phyloP scores from a whole-genome alignment of 495 filamentous ascomycete genomes.

The Trichoderma virens region DNA sequence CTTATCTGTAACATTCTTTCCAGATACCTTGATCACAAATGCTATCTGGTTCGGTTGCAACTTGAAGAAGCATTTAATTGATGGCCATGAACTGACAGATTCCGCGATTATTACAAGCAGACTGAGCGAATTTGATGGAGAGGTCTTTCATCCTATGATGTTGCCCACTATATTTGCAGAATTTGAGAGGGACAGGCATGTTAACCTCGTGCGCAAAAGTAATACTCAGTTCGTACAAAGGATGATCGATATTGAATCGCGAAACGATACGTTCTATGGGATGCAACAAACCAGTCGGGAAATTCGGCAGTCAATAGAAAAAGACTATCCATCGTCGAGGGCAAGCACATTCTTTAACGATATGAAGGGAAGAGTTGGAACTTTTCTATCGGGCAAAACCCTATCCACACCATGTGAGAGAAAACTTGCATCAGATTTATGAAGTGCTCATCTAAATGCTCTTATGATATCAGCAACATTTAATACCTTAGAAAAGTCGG shows the following conservation, averaged over 20 bases:
- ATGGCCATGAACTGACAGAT: background rate
- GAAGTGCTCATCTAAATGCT: background rate
- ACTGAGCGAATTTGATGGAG: background rate
- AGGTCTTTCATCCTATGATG: background rate
- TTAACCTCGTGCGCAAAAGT: background rate
- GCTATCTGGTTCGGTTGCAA: background rate
- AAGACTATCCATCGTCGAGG: background rate
- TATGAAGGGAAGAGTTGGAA: background rate
- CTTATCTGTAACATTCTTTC: background rate
- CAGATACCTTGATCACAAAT: background rate
- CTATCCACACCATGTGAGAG: background rate
- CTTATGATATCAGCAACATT: background rate
- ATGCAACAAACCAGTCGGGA: background rate
- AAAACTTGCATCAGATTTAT: background rate
- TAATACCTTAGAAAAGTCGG: background rate
- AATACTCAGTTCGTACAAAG: constrained; percentile 1
- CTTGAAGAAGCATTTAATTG: background rate
- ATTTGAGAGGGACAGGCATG: background rate
- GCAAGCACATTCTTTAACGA: background rate
- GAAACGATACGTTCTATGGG: background rate
- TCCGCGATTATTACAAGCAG: background rate
- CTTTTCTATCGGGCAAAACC: background rate
- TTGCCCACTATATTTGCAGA: background rate
- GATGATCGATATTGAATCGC: background rate
- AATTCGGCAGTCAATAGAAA: background rate